Conservation (phyloP, 2,329 filamentous ascomycete genomes). For the Hymenoscyphus linearis region DNA sequence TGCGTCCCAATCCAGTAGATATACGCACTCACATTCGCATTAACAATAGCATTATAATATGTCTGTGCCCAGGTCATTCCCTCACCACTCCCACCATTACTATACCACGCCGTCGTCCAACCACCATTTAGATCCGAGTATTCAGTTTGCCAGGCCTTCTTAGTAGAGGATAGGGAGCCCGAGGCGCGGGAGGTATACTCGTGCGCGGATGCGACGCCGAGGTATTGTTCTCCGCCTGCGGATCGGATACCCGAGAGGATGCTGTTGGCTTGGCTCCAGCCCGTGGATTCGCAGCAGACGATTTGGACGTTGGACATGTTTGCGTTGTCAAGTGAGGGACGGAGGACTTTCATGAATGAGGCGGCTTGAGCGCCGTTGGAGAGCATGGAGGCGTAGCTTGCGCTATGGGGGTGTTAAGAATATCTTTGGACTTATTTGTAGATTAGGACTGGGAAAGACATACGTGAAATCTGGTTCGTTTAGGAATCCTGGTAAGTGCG, state of each 20-base stretch:
- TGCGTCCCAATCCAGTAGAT: slow-evolving; percentile 47
- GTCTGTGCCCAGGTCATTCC: slow-evolving; percentile 53
- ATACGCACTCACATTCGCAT: slow-evolving; percentile 44
- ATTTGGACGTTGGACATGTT: slow-evolving; percentile 35
- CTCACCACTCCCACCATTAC: slow-evolving; percentile 42
- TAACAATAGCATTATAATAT: slow-evolving; percentile 44
- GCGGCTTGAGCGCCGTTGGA: slow-evolving; percentile 42
- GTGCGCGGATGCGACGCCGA: slow-evolving; percentile 38
- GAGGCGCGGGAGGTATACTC: slow-evolving; percentile 37
- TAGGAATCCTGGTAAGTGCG: slow-evolving; percentile 35
- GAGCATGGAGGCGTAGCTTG: slow-evolving; percentile 42
- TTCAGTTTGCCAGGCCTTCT: slow-evolving; percentile 48
- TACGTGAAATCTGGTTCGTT: slow-evolving; percentile 40
- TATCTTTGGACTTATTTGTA: neutral
- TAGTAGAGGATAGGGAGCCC: slow-evolving; percentile 37
- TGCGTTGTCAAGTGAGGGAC: slow-evolving; percentile 34
- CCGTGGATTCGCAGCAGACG: slow-evolving; percentile 41
- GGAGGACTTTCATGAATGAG: slow-evolving; percentile 44
- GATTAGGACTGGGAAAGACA: slow-evolving; percentile 1
- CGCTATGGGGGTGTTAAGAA: slow-evolving; percentile 5
- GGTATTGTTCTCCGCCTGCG: slow-evolving; percentile 34
- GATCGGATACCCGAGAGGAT: slow-evolving; percentile 35
- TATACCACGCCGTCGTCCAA: slow-evolving; percentile 44
- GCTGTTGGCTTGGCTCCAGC: slow-evolving; percentile 35
- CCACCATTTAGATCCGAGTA: slow-evolving; percentile 40